These are phyloP conservation scores for Myriangium duriaei DNA, from an alignment of 2,329 filamentous ascomycete species.

Conservation along the genomic window DNA sequence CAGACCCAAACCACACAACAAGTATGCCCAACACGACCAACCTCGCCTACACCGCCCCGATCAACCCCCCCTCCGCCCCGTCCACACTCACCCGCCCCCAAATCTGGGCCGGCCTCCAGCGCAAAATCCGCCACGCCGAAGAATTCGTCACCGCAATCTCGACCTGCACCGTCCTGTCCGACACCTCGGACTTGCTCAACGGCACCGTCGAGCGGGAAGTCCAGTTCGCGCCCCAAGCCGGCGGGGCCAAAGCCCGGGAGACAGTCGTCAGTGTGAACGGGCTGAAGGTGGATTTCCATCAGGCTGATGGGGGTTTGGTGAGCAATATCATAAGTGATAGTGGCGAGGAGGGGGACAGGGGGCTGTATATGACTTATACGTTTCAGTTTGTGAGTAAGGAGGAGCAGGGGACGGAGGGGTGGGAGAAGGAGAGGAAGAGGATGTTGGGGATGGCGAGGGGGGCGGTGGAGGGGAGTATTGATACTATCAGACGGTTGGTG, in stretches of 20 bases:
- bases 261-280: constrained; percentile 27
- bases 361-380: constrained; percentile 34
- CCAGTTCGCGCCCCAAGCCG: constrained; percentile 31
- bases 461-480: constrained; percentile 32
- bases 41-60: constrained; percentile 30
- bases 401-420: constrained; percentile 24
- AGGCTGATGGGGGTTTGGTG: constrained; percentile 30
- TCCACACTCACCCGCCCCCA: constrained; percentile 27
- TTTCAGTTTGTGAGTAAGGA: constrained; percentile 31
- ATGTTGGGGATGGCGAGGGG: constrained; percentile 24
- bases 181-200: constrained; percentile 11
- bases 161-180: constrained; percentile 27
- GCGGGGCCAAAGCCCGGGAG: constrained; percentile 22
- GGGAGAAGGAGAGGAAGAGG: constrained; percentile 18
- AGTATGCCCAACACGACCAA: constrained; percentile 14
- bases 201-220: constrained; percentile 25
- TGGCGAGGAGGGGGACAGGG: constrained; percentile 20
- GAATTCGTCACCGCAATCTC: constrained; percentile 35
- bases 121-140: constrained; percentile 33
- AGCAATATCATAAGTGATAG: constrained; percentile 32
- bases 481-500: constrained; percentile 31
- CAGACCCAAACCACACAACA: not conserved
- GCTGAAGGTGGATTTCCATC: constrained; percentile 37
- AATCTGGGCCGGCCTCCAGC: constrained; percentile 34
- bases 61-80: constrained; percentile 30